Conservation (phyloP, 1,284 basidiomycete genomes). For the Blastosporella zonata region DNA sequence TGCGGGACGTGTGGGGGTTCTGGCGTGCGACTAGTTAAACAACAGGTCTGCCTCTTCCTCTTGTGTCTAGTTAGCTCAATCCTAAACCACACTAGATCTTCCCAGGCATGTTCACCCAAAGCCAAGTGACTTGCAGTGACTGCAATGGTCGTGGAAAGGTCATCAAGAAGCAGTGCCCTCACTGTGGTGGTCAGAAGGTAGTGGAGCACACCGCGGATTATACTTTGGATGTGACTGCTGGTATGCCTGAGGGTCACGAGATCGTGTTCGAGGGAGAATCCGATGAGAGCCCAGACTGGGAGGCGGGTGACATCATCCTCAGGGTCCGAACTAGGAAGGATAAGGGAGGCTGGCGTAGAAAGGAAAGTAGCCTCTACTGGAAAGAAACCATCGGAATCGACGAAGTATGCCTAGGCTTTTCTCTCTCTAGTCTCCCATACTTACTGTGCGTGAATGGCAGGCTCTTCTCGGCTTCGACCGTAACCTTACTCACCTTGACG, state of each 20-base stretch:
- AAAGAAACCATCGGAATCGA: conserved; percentile 85
- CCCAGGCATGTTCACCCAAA: conserved; percentile 90
- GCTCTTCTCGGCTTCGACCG: conserved; percentile 80
- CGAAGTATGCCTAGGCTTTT: conserved; percentile 56
- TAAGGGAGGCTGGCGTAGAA: conserved; percentile 79
- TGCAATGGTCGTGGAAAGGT: conserved; percentile 82
- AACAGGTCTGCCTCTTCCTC: conserved; percentile 49
- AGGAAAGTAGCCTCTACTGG: conserved; percentile 88
- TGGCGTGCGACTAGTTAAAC: conserved; percentile 81
- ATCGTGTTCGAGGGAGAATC: conserved; percentile 90
- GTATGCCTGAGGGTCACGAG: conserved; percentile 90
- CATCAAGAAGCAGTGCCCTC: conserved; percentile 75
- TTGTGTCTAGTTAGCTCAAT: conserved; percentile 16
- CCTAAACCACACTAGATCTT: conserved; percentile 62
- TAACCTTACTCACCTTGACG: conserved; percentile 89
- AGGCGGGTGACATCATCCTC: conserved; percentile 87
- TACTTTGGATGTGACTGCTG: conserved; percentile 79
- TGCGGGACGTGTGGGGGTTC: conserved; percentile 82
- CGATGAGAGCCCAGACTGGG: conserved; percentile 91
- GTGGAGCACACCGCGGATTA: conserved; percentile 81
- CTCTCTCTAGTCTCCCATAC: neutral
- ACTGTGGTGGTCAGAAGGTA: conserved; percentile 82
- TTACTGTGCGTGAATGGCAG: conserved; percentile 37
- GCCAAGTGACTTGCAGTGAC: conserved; percentile 73
- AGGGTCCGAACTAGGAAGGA: conserved; percentile 75